Percentiles rank a stretch among this genome's conserved stretches.
phyloP scores from a whole-genome alignment of 2,329 filamentous ascomycete species.

The Ilyonectria destructans region DNA sequence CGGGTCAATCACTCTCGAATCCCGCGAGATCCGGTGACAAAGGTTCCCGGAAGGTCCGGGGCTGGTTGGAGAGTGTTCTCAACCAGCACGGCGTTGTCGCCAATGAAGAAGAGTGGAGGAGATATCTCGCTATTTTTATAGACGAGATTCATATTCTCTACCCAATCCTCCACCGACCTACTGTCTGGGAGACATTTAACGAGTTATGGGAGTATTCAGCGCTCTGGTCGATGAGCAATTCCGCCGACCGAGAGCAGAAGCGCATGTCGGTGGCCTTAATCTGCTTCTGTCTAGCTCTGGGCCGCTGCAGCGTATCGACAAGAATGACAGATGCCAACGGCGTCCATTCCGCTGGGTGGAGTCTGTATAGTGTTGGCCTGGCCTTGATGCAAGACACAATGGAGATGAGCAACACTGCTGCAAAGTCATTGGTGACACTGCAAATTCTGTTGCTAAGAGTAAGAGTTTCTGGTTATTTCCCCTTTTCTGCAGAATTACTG shows the following conservation, averaged over 20 bases:
- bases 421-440: constrained; percentile 36
- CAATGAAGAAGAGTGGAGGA: constrained; percentile 34
- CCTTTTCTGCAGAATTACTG: neutral
- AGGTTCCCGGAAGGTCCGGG: constrained; percentile 6
- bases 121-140: constrained; percentile 34
- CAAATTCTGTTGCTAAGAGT: constrained; percentile 37
- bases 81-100: constrained; percentile 28
- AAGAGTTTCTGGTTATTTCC: neutral
- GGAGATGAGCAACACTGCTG: constrained; percentile 37
- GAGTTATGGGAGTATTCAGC: constrained; percentile 39
- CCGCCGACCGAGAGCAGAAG: constrained; percentile 26
- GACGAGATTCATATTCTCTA: constrained; percentile 39
- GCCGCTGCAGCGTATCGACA: constrained; percentile 37
- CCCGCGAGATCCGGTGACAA: neutral
- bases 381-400: constrained; percentile 32
- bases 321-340: constrained; percentile 37
- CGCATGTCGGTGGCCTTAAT: constrained; percentile 37
- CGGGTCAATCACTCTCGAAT: constrained; percentile 18
- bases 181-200: constrained; percentile 36
- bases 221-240: constrained; percentile 22
- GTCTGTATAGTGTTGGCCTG: constrained; percentile 34
- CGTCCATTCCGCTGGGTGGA: constrained; percentile 39
- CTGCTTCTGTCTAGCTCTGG: constrained; percentile 39
- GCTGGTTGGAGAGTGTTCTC: constrained; percentile 34
- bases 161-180: constrained; percentile 33